Conservation (phyloP, 208 protist species). For the Herpetomonas tarakana region DNA sequence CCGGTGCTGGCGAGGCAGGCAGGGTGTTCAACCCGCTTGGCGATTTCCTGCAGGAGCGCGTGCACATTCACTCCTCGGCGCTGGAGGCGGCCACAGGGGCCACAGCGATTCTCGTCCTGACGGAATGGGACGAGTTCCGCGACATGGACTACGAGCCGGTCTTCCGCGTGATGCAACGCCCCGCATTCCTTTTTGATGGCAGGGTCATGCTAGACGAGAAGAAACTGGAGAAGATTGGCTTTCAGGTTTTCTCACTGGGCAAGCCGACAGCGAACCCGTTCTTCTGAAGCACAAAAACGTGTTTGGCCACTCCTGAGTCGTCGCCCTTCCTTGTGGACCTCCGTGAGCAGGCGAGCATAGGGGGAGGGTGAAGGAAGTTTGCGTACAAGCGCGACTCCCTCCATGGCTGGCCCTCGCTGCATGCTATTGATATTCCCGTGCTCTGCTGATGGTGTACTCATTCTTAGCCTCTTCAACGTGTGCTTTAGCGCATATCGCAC, state of each 20-base stretch:
- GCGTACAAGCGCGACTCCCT: no score
- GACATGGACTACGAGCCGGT: conserved; percentile 81
- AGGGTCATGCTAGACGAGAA: conserved; percentile 78
- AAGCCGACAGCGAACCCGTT: conserved; percentile 2
- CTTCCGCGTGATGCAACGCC: conserved; percentile 93
- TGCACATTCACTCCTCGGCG: conserved; percentile 33
- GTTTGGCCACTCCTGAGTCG: no score
- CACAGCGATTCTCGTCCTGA: conserved; percentile 93
- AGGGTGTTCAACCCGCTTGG: conserved; percentile 2
- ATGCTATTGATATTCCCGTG: no score
- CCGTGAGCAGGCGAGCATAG: no score
- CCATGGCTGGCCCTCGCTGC: no score
- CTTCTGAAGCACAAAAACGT: not conserved
- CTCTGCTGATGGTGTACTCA: no score
- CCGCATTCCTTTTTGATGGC: conserved; percentile 97
- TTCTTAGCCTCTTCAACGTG: no score
- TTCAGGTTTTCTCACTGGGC: conserved; percentile 87
- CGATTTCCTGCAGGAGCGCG: conserved; percentile 18
- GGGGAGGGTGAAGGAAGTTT: no score
- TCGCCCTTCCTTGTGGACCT: no score
- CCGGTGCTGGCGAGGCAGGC: not conserved
- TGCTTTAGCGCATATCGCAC: no score
- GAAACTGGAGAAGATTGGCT: conserved; percentile 83
- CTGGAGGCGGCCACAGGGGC: conserved; percentile 73
- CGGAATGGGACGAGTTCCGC: conserved; percentile 98